Evolutionary conservation across 768 basidiomycete genomes (phyloP).

Genomic region (Podaxis sp.): DNA sequence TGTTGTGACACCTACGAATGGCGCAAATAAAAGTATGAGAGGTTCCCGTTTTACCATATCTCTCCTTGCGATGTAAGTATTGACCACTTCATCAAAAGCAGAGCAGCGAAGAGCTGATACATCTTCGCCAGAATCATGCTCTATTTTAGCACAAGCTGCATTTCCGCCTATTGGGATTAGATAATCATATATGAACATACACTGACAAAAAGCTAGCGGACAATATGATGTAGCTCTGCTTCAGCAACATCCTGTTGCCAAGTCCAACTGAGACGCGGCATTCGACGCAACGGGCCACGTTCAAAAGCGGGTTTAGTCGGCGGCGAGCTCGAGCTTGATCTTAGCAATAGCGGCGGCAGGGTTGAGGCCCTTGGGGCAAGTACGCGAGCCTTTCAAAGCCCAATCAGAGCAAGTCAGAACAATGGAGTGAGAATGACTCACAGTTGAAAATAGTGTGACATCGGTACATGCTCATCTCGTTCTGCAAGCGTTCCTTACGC

Average conservation of each 20-base stretch:
- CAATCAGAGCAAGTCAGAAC: slow-evolving; percentile 1
- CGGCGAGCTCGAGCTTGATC: slow-evolving; percentile 88
- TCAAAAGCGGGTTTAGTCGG: slow-evolving; percentile 43
- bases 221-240: neutral
- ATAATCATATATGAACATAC: neutral
- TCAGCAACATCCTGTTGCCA: neutral
- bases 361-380: slow-evolving; percentile 97
- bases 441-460: slow-evolving; percentile 99
- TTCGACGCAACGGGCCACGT: neutral
- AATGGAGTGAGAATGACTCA: slow-evolving; percentile 29
- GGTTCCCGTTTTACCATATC: slow-evolving; percentile 35
- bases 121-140: slow-evolving; percentile 63
- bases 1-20: slow-evolving; percentile 13
- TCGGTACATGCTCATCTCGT: slow-evolving; percentile 93
- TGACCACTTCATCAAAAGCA: neutral
- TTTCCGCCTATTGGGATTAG: slow-evolving; percentile 59
- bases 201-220: neutral
- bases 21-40: too few species aligned
- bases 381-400: slow-evolving; percentile 64
- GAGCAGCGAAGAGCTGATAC: neutral
- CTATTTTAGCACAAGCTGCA: slow-evolving; percentile 86
- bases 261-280: neutral
- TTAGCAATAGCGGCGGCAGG: slow-evolving; percentile 89
- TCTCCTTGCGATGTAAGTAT: slow-evolving; percentile 72
- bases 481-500: slow-evolving; percentile 91